Percentiles rank a stretch among this genome's conserved stretches.
These are phyloP conservation scores for Backusella tuberculispora DNA, from an alignment of 192 early-diverging fungal species.

Conservation along the genomic window DNA sequence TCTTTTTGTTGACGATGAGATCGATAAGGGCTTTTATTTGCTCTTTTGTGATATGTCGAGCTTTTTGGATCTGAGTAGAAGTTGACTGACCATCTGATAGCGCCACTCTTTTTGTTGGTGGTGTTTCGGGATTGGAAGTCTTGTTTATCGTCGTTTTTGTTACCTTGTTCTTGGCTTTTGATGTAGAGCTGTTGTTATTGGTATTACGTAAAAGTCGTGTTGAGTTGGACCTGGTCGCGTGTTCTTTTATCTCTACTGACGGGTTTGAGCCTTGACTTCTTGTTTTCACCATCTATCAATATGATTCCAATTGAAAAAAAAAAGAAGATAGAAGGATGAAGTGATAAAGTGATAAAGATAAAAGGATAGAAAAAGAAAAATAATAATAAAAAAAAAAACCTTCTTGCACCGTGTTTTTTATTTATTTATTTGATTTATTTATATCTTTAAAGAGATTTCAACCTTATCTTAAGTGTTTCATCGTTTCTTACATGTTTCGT, in stretches of 20 bases:
- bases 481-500: no score
- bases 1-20: neutral
- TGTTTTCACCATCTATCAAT: neutral
- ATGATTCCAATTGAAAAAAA: neutral
- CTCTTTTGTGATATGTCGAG: neutral
- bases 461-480: no score
- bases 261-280: neutral
- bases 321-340: neutral
- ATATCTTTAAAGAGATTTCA: no score
- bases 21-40: neutral
- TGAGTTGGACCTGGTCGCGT: neutral
- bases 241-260: neutral
- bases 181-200: neutral
- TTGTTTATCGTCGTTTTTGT: no score
- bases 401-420: no score
- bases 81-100: no score
- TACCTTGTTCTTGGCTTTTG: no score
- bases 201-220: neutral
- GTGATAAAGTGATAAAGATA: neutral
- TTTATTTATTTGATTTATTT: no score
- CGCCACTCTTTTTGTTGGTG: no score
- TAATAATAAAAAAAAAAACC: no score
- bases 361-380: no score
- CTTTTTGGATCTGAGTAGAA: neutral
- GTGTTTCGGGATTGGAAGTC: no score